Percentiles rank a stretch among this genome's conserved stretches.
Conservation (phyloP, 106 monocot species). For the Dioscorea alata region DNA sequence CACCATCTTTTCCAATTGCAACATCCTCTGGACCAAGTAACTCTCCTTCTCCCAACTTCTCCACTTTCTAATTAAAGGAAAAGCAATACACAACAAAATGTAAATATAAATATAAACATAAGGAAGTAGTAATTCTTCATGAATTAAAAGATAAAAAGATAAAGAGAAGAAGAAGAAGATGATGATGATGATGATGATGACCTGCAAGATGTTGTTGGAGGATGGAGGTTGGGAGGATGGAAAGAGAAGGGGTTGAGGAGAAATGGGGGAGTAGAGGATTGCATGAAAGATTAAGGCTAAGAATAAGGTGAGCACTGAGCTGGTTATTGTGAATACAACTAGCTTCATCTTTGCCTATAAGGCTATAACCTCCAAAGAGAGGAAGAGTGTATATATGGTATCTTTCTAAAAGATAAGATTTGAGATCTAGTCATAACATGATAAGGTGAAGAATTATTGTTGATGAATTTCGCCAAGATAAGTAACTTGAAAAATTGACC, state of each 20-base stretch:
- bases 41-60: constrained; percentile 54
- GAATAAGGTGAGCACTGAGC: constrained; percentile 13
- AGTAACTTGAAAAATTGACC: no score
- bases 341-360: constrained; percentile 2
- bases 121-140: no score
- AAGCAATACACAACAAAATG: not conserved
- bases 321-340: constrained; percentile 5
- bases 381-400: no score
- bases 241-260: constrained; percentile 28
- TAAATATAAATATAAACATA: not conserved
- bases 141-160: not conserved
- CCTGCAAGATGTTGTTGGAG: constrained; percentile 42
- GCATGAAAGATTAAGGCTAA: constrained; percentile 30
- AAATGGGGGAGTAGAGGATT: constrained; percentile 42
- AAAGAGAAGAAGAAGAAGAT: not conserved
- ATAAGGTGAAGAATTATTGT: no score
- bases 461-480: no score
- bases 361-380: no score
- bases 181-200: not conserved
- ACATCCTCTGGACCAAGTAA: constrained; percentile 56
- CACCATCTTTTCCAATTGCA: constrained; percentile 26
- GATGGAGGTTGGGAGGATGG: constrained; percentile 17
- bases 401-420: no score
- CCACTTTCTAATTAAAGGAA: constrained; percentile 19
- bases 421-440: no score